Percentiles rank a stretch among this genome's conserved stretches.
These are phyloP conservation scores for Backusella mclennaniae DNA, from an alignment of 192 early-diverging fungal genomes.

Conservation along the genomic window DNA sequence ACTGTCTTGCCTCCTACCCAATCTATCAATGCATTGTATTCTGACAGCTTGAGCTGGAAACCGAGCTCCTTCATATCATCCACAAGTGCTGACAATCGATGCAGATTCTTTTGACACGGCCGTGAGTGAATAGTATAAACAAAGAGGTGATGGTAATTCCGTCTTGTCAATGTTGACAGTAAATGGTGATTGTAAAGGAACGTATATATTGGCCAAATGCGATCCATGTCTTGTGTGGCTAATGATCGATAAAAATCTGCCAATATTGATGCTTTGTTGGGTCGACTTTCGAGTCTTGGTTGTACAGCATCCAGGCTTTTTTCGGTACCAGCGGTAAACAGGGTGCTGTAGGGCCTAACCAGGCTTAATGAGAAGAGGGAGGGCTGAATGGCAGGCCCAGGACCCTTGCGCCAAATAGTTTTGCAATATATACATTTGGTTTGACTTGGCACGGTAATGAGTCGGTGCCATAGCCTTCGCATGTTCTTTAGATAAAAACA, in stretches of 20 bases:
- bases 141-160: slow-evolving; percentile 25
- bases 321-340: background rate
- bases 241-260: slow-evolving; percentile 28
- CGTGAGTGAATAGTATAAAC: slow-evolving; percentile 16
- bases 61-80: slow-evolving; percentile 30
- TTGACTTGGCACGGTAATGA: slow-evolving; percentile 10
- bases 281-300: background rate
- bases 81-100: slow-evolving; percentile 25
- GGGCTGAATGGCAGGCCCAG: background rate
- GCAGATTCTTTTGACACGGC: slow-evolving; percentile 27
- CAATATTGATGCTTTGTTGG: background rate
- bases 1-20: slow-evolving; percentile 36
- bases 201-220: slow-evolving; percentile 35
- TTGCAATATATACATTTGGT: slow-evolving; percentile 12
- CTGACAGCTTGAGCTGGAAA: slow-evolving; percentile 14
- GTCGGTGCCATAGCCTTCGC: slow-evolving; percentile 14
- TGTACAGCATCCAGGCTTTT: background rate
- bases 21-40: slow-evolving; percentile 36
- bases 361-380: background rate
- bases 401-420: background rate
- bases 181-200: slow-evolving; percentile 17
- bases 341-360: background rate
- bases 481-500: background rate
- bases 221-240: slow-evolving; percentile 32
- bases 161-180: slow-evolving; percentile 14